Evolutionary conservation across 352 stramenopile species (phyloP).

Genomic region (Thraustochytrium sp.): DNA sequence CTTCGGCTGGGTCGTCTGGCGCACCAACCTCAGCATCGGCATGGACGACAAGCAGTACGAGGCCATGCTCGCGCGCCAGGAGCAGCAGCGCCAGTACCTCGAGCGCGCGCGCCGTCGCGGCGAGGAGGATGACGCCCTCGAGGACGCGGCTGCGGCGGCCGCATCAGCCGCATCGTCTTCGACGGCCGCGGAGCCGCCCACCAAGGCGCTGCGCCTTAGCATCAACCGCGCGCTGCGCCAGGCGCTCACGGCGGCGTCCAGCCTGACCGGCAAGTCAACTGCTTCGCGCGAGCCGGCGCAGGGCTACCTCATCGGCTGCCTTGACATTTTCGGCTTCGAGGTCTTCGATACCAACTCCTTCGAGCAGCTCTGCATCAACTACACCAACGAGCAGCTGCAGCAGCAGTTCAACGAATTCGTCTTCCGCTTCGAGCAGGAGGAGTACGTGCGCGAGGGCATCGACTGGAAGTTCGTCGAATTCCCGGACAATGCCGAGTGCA

Average conservation of each 20-base stretch:
- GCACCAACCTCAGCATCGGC: constrained; percentile 60
- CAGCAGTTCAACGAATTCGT: constrained; percentile 86
- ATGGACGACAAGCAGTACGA: constrained; percentile 35
- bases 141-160: neutral
- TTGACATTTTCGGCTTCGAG: constrained; percentile 97
- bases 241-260: neutral
- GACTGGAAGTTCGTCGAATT: constrained; percentile 80
- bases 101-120: constrained; percentile 6
- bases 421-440: constrained; percentile 92
- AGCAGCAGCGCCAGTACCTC: constrained; percentile 26
- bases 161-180: neutral
- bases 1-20: constrained; percentile 94
- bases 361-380: constrained; percentile 93
- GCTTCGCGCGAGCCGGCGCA: constrained; percentile 48
- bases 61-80: constrained; percentile 26
- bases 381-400: constrained; percentile 90
- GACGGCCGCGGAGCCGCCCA: no score
- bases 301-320: constrained; percentile 81
- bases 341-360: constrained; percentile 82
- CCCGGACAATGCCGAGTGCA: constrained; percentile 80
- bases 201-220: neutral
- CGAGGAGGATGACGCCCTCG: neutral
- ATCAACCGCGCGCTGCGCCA: neutral
- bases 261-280: constrained; percentile 50
- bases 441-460: constrained; percentile 94